Evolutionary conservation across 805 yeast species (phyloP).

Genomic region (Metschnikowia amazonensis): DNA sequence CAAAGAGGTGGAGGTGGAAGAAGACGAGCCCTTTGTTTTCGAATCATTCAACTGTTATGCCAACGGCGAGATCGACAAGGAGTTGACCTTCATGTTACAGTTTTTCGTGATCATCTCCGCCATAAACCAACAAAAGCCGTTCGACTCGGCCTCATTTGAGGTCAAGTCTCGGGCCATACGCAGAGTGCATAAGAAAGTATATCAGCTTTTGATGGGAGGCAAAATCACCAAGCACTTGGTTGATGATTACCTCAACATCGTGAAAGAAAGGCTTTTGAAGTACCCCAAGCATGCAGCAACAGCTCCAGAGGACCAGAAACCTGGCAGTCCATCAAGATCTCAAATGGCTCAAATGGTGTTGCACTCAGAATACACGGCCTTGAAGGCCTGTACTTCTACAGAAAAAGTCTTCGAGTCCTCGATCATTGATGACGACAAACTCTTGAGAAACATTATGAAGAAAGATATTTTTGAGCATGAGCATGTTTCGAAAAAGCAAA

Average conservation of each 20-base stretch:
- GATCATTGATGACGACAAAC: slow-evolving; percentile 55
- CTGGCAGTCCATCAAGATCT: background rate
- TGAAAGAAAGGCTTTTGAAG: slow-evolving; percentile 36
- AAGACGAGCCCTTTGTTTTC: slow-evolving; percentile 39
- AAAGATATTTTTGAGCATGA: slow-evolving; percentile 27
- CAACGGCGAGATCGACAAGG: slow-evolving; percentile 58
- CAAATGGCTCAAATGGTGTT: slow-evolving; percentile 55
- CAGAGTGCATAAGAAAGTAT: slow-evolving; percentile 55
- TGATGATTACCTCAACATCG: slow-evolving; percentile 28
- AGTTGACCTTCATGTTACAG: slow-evolving; percentile 52
- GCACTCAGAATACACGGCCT: slow-evolving; percentile 51
- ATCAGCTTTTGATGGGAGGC: slow-evolving; percentile 53
- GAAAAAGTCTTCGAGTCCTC: slow-evolving; percentile 32
- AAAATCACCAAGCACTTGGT: slow-evolving; percentile 42
- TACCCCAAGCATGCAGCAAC: slow-evolving; percentile 42
- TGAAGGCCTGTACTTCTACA: slow-evolving; percentile 37
- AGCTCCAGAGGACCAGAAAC: background rate
- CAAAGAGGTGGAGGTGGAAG: slow-evolving; percentile 34
- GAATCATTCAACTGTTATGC: slow-evolving; percentile 62
- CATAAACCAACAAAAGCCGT: slow-evolving; percentile 23
- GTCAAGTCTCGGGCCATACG: slow-evolving; percentile 28
- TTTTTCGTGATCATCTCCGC: slow-evolving; percentile 38
- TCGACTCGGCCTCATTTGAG: slow-evolving; percentile 25
- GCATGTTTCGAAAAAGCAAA: slow-evolving; percentile 15
- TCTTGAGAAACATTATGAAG: slow-evolving; percentile 56